Conservation (phyloP, 768 basidiomycete genomes). For the Kwoniella dendrophila region DNA sequence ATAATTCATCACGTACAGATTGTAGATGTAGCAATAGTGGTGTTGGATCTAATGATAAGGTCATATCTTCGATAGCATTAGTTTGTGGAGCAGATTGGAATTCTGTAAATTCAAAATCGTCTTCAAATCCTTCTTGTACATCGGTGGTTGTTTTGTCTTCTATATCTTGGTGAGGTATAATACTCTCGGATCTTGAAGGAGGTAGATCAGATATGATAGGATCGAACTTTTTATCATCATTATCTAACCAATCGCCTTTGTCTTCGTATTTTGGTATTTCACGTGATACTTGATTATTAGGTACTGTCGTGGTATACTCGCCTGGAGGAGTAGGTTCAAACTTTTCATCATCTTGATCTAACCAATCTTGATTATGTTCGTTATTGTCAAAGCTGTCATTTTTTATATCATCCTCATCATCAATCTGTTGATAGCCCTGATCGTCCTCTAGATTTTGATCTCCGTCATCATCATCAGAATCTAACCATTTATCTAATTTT, state of each 20-base stretch:
- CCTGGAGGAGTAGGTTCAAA: not conserved
- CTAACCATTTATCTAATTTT: conserved; percentile 48
- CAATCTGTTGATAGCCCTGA: not conserved
- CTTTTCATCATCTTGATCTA: too few relatives aligned
- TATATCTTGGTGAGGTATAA: not conserved
- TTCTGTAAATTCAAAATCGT: conserved; percentile 41
- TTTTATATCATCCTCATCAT: too few relatives aligned
- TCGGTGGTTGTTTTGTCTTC: not conserved
- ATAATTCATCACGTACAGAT: conserved; percentile 40
- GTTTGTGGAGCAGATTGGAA: conserved; percentile 35
- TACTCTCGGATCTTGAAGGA: not conserved
- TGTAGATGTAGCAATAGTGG: conserved; percentile 46
- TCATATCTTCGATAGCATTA: not conserved
- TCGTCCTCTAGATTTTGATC: not conserved
- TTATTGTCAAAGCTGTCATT: too few relatives aligned
- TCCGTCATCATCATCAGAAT: conserved; percentile 29
- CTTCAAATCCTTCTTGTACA: conserved; percentile 30
- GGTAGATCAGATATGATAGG: conserved; percentile 11
- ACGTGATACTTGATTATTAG: not conserved
- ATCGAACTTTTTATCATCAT: conserved; percentile 23
- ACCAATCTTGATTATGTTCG: too few relatives aligned
- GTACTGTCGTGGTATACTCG: not conserved
- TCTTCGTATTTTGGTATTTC: not conserved
- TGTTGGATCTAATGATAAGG: conserved; percentile 43
- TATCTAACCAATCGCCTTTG: conserved; percentile 21